Base-by-base conservation (phyloP, 345 rosid genomes). In the Arabidopsis suecica region DNA sequence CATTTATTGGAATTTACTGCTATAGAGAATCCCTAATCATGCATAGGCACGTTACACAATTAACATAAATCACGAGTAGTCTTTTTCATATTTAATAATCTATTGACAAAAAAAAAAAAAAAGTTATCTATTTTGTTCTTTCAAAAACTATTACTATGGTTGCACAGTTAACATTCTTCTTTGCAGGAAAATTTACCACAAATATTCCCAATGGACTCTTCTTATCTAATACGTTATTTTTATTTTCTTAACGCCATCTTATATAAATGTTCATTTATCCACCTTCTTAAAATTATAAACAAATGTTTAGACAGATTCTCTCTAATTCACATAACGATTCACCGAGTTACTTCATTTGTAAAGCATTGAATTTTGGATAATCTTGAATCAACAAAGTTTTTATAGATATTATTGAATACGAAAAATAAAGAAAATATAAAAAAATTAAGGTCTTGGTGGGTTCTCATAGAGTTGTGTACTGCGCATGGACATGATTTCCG, bases 1-100 rank as follows among this genome's bases (percentile, higher is more conserved):
- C 57, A 60, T 61, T 48, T 71, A 59, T 59, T 71, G 67, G 58
- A 71, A 37, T 71, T 36, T 47, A 70, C 34, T 71, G 48, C 42
- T 9, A 47, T 59, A 71, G 67, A 71, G 38, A 42, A 22, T 47
- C 59, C 49, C 67, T 71, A 71, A 23, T 9, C 67, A 71, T 71
- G 49, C 67, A 34, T 60, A 60, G 75, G 75, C 75, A 71, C 67
- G 67, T 60, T 59, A 58, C 13, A 58, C 50, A 47, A 37, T 41
- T 55, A 40, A 23, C 50, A 34, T 50, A 67, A 66, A 45, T 18
- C 54, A 47, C 32, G 72, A 56, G 55, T 47, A 47, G 57, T 71
- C 66, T 47, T 71, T 57, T 59, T 33, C 75, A 47, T 71, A 68
- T 40, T 3, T 9, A 34, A 71, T 59, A 4, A 18, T 36, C 48